Percentiles rank a stretch among this genome's conserved stretches.
Conservation (phyloP, 176 grass and related monocot species). For the Poa pratensis region DNA sequence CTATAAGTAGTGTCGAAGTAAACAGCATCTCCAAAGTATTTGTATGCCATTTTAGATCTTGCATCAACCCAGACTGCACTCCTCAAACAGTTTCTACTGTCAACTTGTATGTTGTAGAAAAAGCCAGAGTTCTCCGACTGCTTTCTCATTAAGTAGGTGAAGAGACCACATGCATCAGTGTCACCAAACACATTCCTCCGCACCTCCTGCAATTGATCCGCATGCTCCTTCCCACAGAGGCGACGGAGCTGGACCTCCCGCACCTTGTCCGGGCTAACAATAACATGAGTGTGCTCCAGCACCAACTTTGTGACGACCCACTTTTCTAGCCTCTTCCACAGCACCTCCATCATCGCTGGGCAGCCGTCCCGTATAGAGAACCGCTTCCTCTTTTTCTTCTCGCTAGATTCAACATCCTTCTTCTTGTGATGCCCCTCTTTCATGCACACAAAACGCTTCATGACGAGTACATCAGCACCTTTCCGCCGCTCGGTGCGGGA, state of each 20-base stretch:
- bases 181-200: slow-evolving; percentile 80
- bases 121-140: slow-evolving; percentile 76
- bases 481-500: slow-evolving; percentile 84
- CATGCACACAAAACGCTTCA: slow-evolving; percentile 97
- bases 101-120: slow-evolving; percentile 77
- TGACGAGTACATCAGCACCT: slow-evolving; percentile 77
- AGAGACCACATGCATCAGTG: slow-evolving; percentile 56
- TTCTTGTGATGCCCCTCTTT: slow-evolving; percentile 99
- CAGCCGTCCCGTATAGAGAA: slow-evolving; percentile 91
- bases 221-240: slow-evolving; percentile 73
- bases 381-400: slow-evolving; percentile 86
- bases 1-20: slow-evolving; percentile 83
- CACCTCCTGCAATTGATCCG: slow-evolving; percentile 65
- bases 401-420: slow-evolving; percentile 62
- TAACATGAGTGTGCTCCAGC: slow-evolving; percentile 83
- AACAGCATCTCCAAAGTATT: slow-evolving; percentile 87
- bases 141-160: slow-evolving; percentile 78
- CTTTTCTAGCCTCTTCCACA: slow-evolving; percentile 62
- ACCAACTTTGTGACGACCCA: slow-evolving; percentile 84
- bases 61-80: slow-evolving; percentile 93
- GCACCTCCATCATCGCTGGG: slow-evolving; percentile 96
- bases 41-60: slow-evolving; percentile 81
- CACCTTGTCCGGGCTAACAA: slow-evolving; percentile 73
- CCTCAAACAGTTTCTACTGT: slow-evolving; percentile 74
- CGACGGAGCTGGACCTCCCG: slow-evolving; percentile 69